phyloP scores from a whole-genome alignment of 2,329 filamentous ascomycete genomes.

The Cytospora mali region DNA sequence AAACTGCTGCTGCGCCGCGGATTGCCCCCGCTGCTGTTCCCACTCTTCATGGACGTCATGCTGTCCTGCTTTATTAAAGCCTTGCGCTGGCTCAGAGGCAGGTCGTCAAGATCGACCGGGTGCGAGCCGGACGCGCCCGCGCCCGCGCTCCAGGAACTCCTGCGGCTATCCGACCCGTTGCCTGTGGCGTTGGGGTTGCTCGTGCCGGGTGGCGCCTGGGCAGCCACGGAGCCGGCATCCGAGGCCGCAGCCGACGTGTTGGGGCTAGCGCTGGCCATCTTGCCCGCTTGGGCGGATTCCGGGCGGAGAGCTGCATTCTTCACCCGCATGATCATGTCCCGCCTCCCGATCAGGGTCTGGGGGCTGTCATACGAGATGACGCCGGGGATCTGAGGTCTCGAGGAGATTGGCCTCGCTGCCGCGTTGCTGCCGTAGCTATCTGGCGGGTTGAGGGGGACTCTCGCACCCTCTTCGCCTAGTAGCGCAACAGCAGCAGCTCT shows the following conservation, averaged over 20 bases:
- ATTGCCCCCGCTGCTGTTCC: background rate
- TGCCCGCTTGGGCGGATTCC: slow-evolving; percentile 7
- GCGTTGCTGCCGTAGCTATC: slow-evolving; percentile 7
- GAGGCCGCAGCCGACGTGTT: slow-evolving; percentile 37
- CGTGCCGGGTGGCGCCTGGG: slow-evolving; percentile 7
- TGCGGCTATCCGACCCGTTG: slow-evolving; percentile 13
- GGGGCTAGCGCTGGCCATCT: slow-evolving; percentile 3
- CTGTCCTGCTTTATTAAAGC: slow-evolving; percentile 61
- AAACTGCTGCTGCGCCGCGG: background rate
- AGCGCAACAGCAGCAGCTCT: slow-evolving; percentile 29
- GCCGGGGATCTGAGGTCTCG: slow-evolving; percentile 43
- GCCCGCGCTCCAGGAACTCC: slow-evolving; percentile 9
- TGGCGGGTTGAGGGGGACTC: slow-evolving; percentile 30
- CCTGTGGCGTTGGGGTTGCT: slow-evolving; percentile 22
- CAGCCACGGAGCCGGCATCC: slow-evolving; percentile 43
- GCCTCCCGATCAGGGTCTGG: slow-evolving; percentile 58
- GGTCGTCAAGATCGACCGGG: slow-evolving; percentile 58
- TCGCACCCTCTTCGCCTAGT: slow-evolving; percentile 26
- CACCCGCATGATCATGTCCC: slow-evolving; percentile 56
- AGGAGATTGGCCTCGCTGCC: slow-evolving; percentile 28
- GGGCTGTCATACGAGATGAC: slow-evolving; percentile 55
- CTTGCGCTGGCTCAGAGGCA: slow-evolving; percentile 71
- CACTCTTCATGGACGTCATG: slow-evolving; percentile 34
- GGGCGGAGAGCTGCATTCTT: slow-evolving; percentile 40
- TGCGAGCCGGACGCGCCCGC: background rate